Conservation (phyloP, 2,329 filamentous ascomycete species). For the Thermoascus crustaceus region DNA sequence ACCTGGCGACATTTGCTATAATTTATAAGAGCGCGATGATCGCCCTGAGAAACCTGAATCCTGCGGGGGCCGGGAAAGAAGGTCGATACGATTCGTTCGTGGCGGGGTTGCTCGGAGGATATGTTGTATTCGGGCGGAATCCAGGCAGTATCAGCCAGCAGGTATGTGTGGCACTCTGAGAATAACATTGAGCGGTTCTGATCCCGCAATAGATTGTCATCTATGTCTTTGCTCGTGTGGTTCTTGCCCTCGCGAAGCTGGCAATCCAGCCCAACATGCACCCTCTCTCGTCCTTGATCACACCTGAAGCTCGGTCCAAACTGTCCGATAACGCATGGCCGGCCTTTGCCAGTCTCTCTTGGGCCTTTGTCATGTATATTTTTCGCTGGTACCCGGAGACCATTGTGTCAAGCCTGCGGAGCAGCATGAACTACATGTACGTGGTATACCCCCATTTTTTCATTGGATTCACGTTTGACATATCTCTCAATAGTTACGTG, state of each 20-base stretch:
- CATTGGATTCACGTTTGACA: slow-evolving; percentile 1
- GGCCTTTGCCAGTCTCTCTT: slow-evolving; percentile 80
- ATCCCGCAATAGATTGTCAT: slow-evolving; percentile 67
- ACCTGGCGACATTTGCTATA: slow-evolving; percentile 82
- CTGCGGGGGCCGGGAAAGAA: slow-evolving; percentile 44
- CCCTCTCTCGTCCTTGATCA: slow-evolving; percentile 35
- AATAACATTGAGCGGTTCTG: not conserved
- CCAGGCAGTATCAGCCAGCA: slow-evolving; percentile 78
- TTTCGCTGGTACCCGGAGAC: slow-evolving; percentile 89
- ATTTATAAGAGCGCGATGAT: slow-evolving; percentile 84
- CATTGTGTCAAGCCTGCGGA: slow-evolving; percentile 81
- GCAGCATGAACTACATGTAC: slow-evolving; percentile 97
- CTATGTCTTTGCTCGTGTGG: slow-evolving; percentile 90
- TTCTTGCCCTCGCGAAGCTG: slow-evolving; percentile 74
- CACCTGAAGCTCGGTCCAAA: slow-evolving; percentile 34
- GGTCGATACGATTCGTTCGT: slow-evolving; percentile 76
- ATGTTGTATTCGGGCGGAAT: slow-evolving; percentile 79
- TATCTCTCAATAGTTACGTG: slow-evolving; percentile 46
- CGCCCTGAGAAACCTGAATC: slow-evolving; percentile 53
- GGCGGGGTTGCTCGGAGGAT: slow-evolving; percentile 80
- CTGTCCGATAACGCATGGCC: slow-evolving; percentile 77
- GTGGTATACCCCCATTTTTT: slow-evolving; percentile 21
- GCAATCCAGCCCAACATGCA: slow-evolving; percentile 56
- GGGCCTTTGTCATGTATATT: slow-evolving; percentile 91
- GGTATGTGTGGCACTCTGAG: slow-evolving; percentile 17